Evolutionary conservation across 225 moss, liverwort and hornwort genomes (phyloP), one percentile per base, ranked within the genome.

Genomic region (Rhytidiadelphus loreus): DNA sequence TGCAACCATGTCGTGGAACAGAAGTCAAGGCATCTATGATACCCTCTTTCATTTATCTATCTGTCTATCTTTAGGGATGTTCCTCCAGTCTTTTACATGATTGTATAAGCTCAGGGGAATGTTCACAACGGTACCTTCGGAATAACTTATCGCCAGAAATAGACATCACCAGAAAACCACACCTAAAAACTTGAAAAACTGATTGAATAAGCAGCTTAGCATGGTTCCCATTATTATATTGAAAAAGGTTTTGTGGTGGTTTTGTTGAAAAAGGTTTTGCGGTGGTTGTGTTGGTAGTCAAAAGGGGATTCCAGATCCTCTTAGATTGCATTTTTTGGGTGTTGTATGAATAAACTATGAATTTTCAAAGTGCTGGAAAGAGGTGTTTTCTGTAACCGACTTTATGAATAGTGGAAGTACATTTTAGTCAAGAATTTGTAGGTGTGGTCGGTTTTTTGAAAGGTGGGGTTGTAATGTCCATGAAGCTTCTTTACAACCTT

Each of bases 381-480:
- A 14, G 15, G 15, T 53, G 37, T 35, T n/a, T 33, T 76, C 2
- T 24, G 3, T 15, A 8, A 77, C 2, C 0, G 0, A 4, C 6
- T 7, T 75, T 0, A 3, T 52, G 3, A 35, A 29, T 22, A 52
- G 22, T 21, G 2, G 8, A 33, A 8, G 5, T 22, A 6, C 0
- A 3, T 35, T 37, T 53, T 77, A 35, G 8, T 3, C 15, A 53
- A 55, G 35, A 35, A 53, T 14, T 53, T 53, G 24, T 37, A 37
- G 3, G 53, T n/a, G n/a, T n/a, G 8, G 1, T 6, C 12, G 2
- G 12, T 73, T 70, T 44, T 17, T 7, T 16, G 7, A 7, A 30
- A 46, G 0, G 46, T n/a, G n/a, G n/a, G n/a, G n/a, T n/a, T n/a
- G n/a, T 53, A 3, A 33, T 35, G 0, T 22, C 2, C 1, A 22